phyloP scores from a whole-genome alignment of 768 basidiomycete genomes.

The Suillus decipiens region DNA sequence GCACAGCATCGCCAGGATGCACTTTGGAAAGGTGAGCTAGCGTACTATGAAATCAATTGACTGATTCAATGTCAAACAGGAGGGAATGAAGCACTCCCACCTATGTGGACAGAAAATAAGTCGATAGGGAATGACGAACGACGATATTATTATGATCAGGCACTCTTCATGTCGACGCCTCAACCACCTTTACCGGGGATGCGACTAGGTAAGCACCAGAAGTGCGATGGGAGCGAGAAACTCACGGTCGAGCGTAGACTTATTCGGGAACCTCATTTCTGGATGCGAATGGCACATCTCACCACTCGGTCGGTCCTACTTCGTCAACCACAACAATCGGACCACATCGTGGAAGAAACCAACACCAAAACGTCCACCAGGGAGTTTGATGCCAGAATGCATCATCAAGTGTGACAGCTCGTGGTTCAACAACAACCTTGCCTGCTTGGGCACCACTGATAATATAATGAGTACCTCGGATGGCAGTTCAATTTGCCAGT shows the following conservation, averaged over 20 bases:
- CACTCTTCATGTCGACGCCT: background rate
- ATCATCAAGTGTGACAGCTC: background rate
- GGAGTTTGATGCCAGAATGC: background rate
- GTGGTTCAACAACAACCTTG: background rate
- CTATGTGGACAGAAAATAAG: background rate
- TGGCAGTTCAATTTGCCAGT: background rate
- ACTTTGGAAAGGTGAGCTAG: background rate
- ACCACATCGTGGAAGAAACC: conserved; percentile 2
- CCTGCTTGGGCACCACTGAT: background rate
- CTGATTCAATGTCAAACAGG: background rate
- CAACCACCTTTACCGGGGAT: background rate
- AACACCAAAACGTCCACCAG: background rate
- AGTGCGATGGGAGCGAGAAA: too few species aligned
- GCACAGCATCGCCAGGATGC: conserved; percentile 7
- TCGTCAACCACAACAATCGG: background rate
- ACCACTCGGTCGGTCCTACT: background rate
- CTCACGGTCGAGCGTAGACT: background rate
- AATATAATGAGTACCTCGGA: background rate
- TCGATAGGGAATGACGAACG: too few species aligned
- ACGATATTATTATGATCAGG: too few species aligned
- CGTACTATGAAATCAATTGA: background rate
- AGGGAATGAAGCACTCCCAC: background rate
- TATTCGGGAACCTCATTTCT: background rate
- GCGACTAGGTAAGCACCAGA: background rate
- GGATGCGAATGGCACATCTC: background rate